Conservation (phyloP, 106 monocot species). For the Dendrobium catenatum region DNA sequence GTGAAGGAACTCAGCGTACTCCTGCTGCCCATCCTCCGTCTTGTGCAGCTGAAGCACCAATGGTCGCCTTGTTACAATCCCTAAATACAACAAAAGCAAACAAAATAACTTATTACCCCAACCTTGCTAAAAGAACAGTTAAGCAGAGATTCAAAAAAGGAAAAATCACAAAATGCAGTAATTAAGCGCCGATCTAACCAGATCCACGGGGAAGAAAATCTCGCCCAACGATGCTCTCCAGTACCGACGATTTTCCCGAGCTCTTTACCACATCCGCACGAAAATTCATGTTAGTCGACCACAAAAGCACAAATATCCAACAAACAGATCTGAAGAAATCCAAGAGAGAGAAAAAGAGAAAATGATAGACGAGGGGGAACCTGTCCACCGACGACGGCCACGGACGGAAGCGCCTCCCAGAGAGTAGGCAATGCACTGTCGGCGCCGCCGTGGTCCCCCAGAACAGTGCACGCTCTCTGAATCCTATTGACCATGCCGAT, state of each 20-base stretch:
- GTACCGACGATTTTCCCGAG: constrained; percentile 54
- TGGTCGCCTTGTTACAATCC: constrained; percentile 74
- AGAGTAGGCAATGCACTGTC: constrained; percentile 45
- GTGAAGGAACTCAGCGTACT: constrained; percentile 74
- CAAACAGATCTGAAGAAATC: constrained; percentile 3
- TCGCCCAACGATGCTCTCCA: constrained; percentile 53
- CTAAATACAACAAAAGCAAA: constrained; percentile 16
- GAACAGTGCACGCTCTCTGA: constrained; percentile 90
- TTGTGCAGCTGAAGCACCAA: constrained; percentile 66
- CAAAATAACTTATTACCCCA: background rate
- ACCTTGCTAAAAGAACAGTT: background rate
- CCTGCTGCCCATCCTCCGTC: constrained; percentile 37
- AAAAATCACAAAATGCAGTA: background rate
- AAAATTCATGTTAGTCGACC: background rate
- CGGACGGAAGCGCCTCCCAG: constrained; percentile 69
- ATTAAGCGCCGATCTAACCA: constrained; percentile 12
- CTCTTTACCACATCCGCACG: constrained; percentile 23
- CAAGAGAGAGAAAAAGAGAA: background rate
- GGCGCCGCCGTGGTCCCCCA: constrained; percentile 76
- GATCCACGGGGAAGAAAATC: constrained; percentile 65
- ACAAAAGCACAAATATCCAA: background rate
- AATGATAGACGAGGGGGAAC: background rate
- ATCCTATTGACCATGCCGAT: constrained; percentile 89
- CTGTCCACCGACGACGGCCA: constrained; percentile 67
- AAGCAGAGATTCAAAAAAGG: background rate